A percentile compares a stretch with the other conserved stretches of the same genome.
These are phyloP conservation scores for Globisporangium cederbergense DNA, from an alignment of 352 stramenopile genomes.

Conservation along the genomic window DNA sequence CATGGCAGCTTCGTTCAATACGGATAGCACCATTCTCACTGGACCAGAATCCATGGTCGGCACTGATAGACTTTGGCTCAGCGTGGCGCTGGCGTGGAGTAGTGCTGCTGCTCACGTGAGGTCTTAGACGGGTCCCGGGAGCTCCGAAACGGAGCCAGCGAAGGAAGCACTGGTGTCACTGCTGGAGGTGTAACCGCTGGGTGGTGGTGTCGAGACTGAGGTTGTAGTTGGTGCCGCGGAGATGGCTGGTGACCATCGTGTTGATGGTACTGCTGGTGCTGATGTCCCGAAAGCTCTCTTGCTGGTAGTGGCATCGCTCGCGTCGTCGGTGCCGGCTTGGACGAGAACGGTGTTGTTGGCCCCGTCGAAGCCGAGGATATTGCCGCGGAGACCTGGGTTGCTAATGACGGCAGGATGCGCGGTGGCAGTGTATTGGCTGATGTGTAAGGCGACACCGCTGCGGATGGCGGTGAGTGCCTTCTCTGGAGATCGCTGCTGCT, in stretches of 20 bases:
- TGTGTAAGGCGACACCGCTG: background rate
- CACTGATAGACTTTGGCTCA: background rate
- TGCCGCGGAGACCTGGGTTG: background rate
- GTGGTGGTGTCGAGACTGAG: background rate
- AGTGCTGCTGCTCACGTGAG: background rate
- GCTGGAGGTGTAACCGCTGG: conserved; percentile 1
- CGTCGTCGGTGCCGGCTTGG: background rate
- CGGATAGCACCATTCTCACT: too few species aligned
- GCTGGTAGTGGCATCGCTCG: conserved; percentile 3
- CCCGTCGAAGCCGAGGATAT: background rate
- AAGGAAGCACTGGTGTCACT: conserved; percentile 7
- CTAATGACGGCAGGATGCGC: conserved; percentile 12
- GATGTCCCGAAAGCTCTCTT: background rate
- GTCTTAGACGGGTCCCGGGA: background rate
- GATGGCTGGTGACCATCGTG: background rate
- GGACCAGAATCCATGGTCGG: too few species aligned
- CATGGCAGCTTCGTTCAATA: too few species aligned
- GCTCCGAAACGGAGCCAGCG: conserved; percentile 10
- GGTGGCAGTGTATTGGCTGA: background rate
- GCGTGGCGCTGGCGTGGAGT: background rate
- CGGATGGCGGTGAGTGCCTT: background rate
- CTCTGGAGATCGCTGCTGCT: background rate
- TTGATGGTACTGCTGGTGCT: conserved; percentile 2
- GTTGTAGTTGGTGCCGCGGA: background rate
- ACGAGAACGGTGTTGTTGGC: background rate